Percentiles rank a stretch among this genome's conserved stretches.
Conservation (phyloP, 139 green algal species). For the Micractinium conductrix region DNA sequence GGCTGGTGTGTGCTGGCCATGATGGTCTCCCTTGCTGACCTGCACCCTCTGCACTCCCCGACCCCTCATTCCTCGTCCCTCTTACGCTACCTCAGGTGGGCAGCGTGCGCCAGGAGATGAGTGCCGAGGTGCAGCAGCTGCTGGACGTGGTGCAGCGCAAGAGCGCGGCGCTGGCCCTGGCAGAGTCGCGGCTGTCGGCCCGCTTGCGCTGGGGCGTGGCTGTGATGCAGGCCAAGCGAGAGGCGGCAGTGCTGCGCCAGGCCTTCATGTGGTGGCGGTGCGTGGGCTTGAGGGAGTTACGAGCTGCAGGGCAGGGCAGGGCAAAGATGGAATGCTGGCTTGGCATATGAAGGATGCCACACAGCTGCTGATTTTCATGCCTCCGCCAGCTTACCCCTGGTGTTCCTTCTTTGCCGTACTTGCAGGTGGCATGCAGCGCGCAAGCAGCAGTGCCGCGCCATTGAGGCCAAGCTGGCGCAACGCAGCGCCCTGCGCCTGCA, state of each 20-base stretch:
- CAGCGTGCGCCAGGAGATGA: constrained; percentile 58
- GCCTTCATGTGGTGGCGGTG: constrained; percentile 46
- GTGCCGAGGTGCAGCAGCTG: constrained; percentile 59
- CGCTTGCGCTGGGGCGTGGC: constrained; percentile 51
- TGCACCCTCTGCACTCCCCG: not conserved
- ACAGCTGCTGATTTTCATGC: not conserved
- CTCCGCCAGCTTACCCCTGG: not conserved
- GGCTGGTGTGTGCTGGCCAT: too few species aligned
- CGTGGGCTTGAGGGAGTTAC: not conserved
- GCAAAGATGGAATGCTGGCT: not conserved
- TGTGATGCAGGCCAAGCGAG: constrained; percentile 40
- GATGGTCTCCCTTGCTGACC: not conserved
- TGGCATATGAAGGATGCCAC: not conserved
- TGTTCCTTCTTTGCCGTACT: not conserved
- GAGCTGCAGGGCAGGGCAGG: not conserved
- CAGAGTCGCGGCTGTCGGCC: constrained; percentile 35
- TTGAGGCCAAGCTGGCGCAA: constrained; percentile 40
- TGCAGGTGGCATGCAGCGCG: constrained; percentile 13
- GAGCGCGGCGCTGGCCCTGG: constrained; percentile 29
- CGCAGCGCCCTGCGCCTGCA: constrained; percentile 6
- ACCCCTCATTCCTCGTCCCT: not conserved
- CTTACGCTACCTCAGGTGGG: constrained; percentile 55
- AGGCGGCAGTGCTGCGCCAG: constrained; percentile 11
- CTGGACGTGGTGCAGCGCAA: constrained; percentile 43
- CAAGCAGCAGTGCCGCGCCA: constrained; percentile 34